These are phyloP conservation scores for Endogone sp. DNA, from an alignment of 192 early-diverging fungal species.

Conservation along the genomic window DNA sequence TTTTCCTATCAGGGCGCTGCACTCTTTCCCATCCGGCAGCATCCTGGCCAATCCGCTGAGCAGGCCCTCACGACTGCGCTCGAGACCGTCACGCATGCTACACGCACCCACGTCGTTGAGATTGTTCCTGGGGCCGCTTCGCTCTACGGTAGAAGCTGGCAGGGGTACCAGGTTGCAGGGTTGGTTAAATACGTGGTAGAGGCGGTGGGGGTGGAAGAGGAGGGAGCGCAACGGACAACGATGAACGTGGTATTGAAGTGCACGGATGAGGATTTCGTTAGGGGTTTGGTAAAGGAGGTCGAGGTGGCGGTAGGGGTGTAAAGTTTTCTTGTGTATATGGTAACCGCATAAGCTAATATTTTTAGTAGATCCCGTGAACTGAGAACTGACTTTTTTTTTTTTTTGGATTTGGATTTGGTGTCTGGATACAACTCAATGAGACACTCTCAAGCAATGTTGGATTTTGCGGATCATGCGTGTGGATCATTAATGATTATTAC, in stretches of 20 bases:
- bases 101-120: constrained; percentile 52
- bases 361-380: too few species aligned
- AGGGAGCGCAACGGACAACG: constrained; percentile 17
- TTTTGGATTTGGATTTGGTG: too few species aligned
- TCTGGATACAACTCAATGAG: too few species aligned
- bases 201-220: constrained; percentile 13
- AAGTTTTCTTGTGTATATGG: too few species aligned
- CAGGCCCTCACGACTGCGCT: constrained; percentile 40
- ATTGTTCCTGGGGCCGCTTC: constrained; percentile 52
- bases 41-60: constrained; percentile 27
- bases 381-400: too few species aligned
- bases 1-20: constrained; percentile 43
- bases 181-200: constrained; percentile 38
- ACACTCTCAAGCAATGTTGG: too few species aligned
- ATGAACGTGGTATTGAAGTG: constrained; percentile 52
- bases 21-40: constrained; percentile 11
- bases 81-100: constrained; percentile 38
- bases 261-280: constrained; percentile 49
- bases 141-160: constrained; percentile 53
- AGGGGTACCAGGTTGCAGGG: constrained; percentile 52
- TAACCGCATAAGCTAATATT: too few species aligned
- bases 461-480: too few species aligned
- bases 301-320: not conserved
- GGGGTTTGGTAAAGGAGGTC: constrained; percentile 37
- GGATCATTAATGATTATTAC: too few species aligned